phyloP scores from a whole-genome alignment of 2,329 filamentous ascomycete species.

The Fusarium solani-melongenae region DNA sequence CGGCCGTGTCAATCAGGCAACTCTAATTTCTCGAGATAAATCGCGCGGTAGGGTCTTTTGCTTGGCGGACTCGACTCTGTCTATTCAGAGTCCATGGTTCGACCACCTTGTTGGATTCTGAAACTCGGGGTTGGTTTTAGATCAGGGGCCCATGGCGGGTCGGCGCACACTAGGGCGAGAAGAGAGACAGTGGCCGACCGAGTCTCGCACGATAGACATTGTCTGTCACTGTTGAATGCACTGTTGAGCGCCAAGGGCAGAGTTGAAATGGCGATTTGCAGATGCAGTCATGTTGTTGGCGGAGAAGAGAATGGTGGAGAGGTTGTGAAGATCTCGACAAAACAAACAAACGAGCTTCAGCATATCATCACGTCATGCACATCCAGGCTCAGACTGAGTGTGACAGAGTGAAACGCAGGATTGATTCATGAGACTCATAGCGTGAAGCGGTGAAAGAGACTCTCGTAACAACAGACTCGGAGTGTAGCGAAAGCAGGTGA shows the following conservation, averaged over 20 bases:
- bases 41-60: slow-evolving; percentile 11
- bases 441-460: not conserved
- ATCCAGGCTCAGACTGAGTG: not conserved
- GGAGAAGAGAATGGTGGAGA: not conserved
- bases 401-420: slow-evolving; percentile 30
- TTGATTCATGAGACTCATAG: slow-evolving; percentile 10
- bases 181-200: slow-evolving; percentile 2
- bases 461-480: not conserved
- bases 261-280: slow-evolving; percentile 25
- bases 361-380: slow-evolving; percentile 12
- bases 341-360: not conserved
- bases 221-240: not conserved
- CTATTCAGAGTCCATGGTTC: slow-evolving; percentile 20
- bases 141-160: slow-evolving; percentile 24
- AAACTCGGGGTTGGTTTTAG: slow-evolving; percentile 37
- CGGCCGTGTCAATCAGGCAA: slow-evolving; percentile 8
- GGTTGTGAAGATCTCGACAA: not conserved
- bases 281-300: not conserved
- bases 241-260: not conserved
- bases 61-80: slow-evolving; percentile 18
- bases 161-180: slow-evolving; percentile 5
- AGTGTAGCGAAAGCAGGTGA: not conserved
- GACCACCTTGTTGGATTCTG: slow-evolving; percentile 32
- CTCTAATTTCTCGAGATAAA: slow-evolving; percentile 9
- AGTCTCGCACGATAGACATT: not conserved